These are phyloP conservation scores for Lachnellula occidentalis DNA, from an alignment of 2,329 filamentous ascomycete genomes.

Conservation along the genomic window DNA sequence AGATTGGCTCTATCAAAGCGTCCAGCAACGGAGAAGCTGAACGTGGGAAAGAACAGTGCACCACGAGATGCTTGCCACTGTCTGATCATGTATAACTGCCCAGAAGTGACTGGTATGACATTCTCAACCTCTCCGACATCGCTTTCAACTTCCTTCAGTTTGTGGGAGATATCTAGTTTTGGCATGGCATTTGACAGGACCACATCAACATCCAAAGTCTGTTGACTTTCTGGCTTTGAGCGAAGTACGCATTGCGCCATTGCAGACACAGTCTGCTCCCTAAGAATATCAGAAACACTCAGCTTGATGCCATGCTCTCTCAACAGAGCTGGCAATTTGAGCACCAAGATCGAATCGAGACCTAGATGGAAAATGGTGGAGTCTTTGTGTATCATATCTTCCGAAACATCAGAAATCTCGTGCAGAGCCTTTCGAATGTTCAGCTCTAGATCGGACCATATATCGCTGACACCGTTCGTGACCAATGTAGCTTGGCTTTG, in stretches of 20 bases:
- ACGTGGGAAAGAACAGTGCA: slow-evolving; percentile 66
- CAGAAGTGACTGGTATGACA: slow-evolving; percentile 65
- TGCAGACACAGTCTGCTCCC: slow-evolving; percentile 55
- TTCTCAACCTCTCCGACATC: slow-evolving; percentile 37
- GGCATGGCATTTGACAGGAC: slow-evolving; percentile 38
- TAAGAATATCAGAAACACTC: slow-evolving; percentile 66
- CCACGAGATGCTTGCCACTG: slow-evolving; percentile 67
- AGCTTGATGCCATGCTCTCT: slow-evolving; percentile 57
- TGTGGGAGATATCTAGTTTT: slow-evolving; percentile 33
- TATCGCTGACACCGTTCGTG: slow-evolving; percentile 2
- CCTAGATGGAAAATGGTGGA: slow-evolving; percentile 78
- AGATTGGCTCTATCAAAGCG: slow-evolving; percentile 38
- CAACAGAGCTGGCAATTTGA: slow-evolving; percentile 72
- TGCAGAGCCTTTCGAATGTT: slow-evolving; percentile 45
- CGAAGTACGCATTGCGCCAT: slow-evolving; percentile 46
- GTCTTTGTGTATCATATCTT: slow-evolving; percentile 50
- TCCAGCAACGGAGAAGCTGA: slow-evolving; percentile 52
- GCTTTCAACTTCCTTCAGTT: slow-evolving; percentile 40
- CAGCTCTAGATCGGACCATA: slow-evolving; percentile 33
- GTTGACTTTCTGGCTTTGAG: slow-evolving; percentile 25
- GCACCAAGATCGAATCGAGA: slow-evolving; percentile 85
- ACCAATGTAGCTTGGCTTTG: background rate
- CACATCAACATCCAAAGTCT: slow-evolving; percentile 33
- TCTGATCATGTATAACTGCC: slow-evolving; percentile 76
- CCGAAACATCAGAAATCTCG: slow-evolving; percentile 55